These are phyloP conservation scores for Psilocybe azurescens DNA, from an alignment of 768 basidiomycete genomes.

Conservation along the genomic window DNA sequence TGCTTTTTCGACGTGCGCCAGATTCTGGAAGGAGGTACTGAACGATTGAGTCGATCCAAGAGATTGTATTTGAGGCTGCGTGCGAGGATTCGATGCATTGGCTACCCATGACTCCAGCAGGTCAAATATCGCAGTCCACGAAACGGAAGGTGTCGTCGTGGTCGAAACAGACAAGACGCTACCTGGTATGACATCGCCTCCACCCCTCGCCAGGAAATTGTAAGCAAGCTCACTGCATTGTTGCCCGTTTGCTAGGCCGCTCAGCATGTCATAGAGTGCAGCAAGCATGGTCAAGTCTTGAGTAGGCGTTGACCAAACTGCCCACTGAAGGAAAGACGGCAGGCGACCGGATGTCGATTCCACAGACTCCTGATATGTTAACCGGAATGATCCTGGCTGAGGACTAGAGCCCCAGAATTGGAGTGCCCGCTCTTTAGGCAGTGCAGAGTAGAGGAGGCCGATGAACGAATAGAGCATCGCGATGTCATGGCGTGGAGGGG, in stretches of 20 bases:
- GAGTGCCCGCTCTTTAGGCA: constrained; percentile 77
- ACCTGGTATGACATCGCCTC: constrained; percentile 69
- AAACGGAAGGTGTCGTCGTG: constrained; percentile 60
- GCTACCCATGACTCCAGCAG: constrained; percentile 78
- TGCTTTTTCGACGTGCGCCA: constrained; percentile 44
- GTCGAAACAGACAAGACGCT: constrained; percentile 59
- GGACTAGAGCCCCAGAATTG: constrained; percentile 85
- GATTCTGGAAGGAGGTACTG: constrained; percentile 36
- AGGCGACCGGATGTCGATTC: constrained; percentile 57
- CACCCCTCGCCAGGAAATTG: constrained; percentile 86
- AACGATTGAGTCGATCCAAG: constrained; percentile 34
- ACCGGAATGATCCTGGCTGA: constrained; percentile 42
- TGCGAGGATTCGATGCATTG: constrained; percentile 51
- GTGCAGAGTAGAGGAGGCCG: constrained; percentile 76
- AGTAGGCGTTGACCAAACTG: constrained; percentile 81
- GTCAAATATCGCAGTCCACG: constrained; percentile 80
- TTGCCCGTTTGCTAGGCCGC: constrained; percentile 82
- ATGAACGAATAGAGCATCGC: constrained; percentile 85
- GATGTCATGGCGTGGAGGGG: constrained; percentile 77
- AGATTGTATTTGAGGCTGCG: constrained; percentile 48
- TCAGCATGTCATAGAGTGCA: constrained; percentile 88
- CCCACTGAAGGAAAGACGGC: constrained; percentile 84
- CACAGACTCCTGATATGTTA: constrained; percentile 58
- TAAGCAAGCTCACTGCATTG: constrained; percentile 87
- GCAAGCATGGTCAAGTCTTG: constrained; percentile 76